A percentile compares a stretch with the other conserved stretches of the same genome.
phyloP scores from a whole-genome alignment of 108 stramenopile genomes.

The Schizochytrium sp. region DNA sequence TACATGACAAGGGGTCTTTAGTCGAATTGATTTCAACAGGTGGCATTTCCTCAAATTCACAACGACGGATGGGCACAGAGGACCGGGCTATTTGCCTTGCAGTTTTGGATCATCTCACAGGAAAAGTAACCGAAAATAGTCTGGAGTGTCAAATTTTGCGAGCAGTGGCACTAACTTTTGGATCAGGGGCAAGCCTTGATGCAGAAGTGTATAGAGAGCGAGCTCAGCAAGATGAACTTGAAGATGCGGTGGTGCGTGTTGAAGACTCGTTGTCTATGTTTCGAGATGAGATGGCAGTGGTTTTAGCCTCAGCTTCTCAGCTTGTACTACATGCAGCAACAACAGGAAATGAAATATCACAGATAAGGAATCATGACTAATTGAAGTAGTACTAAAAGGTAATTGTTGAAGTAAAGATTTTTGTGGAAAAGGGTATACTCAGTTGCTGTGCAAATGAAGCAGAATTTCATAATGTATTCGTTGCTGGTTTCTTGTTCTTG shows the following conservation, averaged over 20 bases:
- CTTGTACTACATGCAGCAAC: not conserved
- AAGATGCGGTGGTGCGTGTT: not conserved
- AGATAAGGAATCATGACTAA: too few species aligned
- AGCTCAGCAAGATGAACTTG: not conserved
- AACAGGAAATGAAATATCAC: too few species aligned
- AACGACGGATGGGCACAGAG: not conserved
- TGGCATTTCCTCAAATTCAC: not conserved
- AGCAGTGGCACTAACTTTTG: not conserved
- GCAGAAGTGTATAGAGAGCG: not conserved
- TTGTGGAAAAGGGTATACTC: too few species aligned
- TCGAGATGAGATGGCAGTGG: not conserved
- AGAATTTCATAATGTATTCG: too few species aligned
- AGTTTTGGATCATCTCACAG: not conserved
- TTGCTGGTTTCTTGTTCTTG: too few species aligned
- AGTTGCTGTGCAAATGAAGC: too few species aligned
- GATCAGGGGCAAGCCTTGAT: not conserved
- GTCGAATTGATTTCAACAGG: not conserved
- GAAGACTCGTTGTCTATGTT: not conserved
- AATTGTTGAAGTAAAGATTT: too few species aligned
- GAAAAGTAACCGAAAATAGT: not conserved
- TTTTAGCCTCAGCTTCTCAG: not conserved
- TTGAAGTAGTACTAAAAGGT: too few species aligned
- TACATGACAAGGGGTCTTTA: not conserved
- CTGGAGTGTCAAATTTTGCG: not conserved
- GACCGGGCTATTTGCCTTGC: not conserved